Percentiles rank a stretch among this genome's conserved stretches.
phyloP scores from a whole-genome alignment of 1,139 yeast genomes.

The Kodamaea sp. region DNA sequence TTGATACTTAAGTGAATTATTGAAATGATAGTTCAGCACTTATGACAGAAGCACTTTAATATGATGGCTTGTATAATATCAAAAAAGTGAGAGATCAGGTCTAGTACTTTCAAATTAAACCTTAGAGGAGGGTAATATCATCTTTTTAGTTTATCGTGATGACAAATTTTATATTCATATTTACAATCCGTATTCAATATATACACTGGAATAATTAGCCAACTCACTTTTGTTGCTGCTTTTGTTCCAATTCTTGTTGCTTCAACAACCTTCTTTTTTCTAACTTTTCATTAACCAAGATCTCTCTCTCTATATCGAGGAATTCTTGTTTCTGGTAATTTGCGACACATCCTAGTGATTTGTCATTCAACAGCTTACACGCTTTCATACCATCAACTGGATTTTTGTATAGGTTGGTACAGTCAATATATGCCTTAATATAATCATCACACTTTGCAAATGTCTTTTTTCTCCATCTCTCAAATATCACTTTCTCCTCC shows the following conservation, averaged over 20 bases:
- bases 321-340: constrained; percentile 62
- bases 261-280: constrained; percentile 26
- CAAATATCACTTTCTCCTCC: constrained; percentile 79
- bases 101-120: too few species aligned
- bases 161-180: too few species aligned
- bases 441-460: constrained; percentile 68
- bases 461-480: constrained; percentile 72
- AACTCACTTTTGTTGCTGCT: background rate
- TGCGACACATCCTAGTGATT: constrained; percentile 54
- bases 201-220: background rate
- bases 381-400: constrained; percentile 64
- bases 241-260: background rate
- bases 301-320: constrained; percentile 69
- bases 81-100: too few species aligned
- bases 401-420: constrained; percentile 36
- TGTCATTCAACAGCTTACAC: constrained; percentile 33
- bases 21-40: too few species aligned
- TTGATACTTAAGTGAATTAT: too few species aligned
- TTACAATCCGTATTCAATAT: too few species aligned
- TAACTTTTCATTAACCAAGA: constrained; percentile 54
- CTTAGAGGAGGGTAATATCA: too few species aligned
- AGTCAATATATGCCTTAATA: constrained; percentile 48
- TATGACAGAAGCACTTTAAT: too few species aligned
- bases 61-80: too few species aligned
- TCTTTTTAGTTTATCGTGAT: too few species aligned